Evolutionary conservation across 169 alveolate genomes (phyloP).

Genomic region (Toxoplasma gondii): DNA sequence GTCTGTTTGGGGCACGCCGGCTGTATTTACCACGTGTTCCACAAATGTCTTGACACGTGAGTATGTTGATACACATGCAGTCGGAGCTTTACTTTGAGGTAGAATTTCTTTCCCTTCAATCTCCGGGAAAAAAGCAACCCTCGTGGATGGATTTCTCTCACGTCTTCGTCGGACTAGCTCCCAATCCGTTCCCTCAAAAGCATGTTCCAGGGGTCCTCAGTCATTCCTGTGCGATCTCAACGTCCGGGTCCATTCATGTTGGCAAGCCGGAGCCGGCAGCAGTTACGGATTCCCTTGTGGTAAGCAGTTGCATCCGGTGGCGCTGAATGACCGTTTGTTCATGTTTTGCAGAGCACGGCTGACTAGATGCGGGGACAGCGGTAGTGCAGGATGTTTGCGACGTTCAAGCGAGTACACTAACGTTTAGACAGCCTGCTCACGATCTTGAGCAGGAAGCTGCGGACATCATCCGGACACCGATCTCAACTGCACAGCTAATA

Average conservation of each 20-base stretch:
- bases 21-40: too few species aligned
- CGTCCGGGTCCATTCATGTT: constrained; percentile 28
- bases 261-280: constrained; percentile 23
- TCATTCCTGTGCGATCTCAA: constrained; percentile 51
- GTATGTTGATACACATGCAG: constrained; percentile 15
- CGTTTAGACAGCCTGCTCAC: too few species aligned
- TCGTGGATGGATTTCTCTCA: constrained; percentile 5
- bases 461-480: too few species aligned
- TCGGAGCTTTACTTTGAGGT: constrained; percentile 64
- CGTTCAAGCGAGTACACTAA: too few species aligned
- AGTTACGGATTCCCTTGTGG: not conserved
- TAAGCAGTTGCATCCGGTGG: not conserved
- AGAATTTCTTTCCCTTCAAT: constrained; percentile 42
- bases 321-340: too few species aligned
- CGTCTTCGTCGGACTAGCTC: constrained; percentile 52
- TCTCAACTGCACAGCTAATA: too few species aligned
- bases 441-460: too few species aligned
- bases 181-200: constrained; percentile 52
- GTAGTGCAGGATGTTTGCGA: too few species aligned
- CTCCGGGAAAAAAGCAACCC: not conserved
- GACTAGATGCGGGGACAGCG: too few species aligned
- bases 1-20: too few species aligned
- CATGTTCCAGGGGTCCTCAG: constrained; percentile 57
- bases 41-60: not conserved
- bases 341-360: too few species aligned